Percentiles rank a stretch among this genome's conserved stretches.
Evolutionary conservation across 164 flowering plant genomes (phyloP).

Genomic region (Santalum album): DNA sequence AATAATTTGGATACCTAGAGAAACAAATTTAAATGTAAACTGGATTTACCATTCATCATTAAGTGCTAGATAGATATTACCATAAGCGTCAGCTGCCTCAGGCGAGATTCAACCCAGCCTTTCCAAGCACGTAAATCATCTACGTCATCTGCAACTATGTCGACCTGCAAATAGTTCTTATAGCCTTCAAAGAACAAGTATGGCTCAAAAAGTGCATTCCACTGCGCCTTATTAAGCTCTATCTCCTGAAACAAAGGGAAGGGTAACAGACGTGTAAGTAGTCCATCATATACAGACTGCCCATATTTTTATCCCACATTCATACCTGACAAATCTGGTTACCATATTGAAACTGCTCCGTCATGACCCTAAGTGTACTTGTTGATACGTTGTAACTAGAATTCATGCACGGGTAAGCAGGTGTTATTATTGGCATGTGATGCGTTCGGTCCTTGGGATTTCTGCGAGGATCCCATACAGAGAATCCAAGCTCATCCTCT

Average conservation of each 20-base stretch:
- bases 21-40: not conserved
- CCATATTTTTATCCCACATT: not conserved
- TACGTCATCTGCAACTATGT: conserved; percentile 73
- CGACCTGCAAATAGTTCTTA: conserved; percentile 89
- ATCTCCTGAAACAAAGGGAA: conserved; percentile 51
- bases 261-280: not conserved
- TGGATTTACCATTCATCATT: no score
- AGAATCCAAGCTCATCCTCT: conserved; percentile 82
- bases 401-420: conserved; percentile 98
- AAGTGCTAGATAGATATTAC: conserved; percentile 26
- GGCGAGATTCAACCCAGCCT: conserved; percentile 99
- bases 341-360: conserved; percentile 78
- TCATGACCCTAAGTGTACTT: conserved; percentile 90
- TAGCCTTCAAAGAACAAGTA: conserved; percentile 80
- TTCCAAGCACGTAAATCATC: conserved; percentile 87
- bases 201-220: conserved; percentile 80
- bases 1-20: not conserved
- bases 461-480: conserved; percentile 91
- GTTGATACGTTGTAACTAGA: conserved; percentile 94
- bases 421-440: conserved; percentile 96
- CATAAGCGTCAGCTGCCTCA: conserved; percentile 82
- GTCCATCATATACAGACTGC: no score
- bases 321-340: conserved; percentile 78
- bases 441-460: conserved; percentile 76
- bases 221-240: conserved; percentile 65